Base-by-base conservation (phyloP, 2,329 filamentous ascomycete species). In the Rhynchosporium agropyri region DNA sequence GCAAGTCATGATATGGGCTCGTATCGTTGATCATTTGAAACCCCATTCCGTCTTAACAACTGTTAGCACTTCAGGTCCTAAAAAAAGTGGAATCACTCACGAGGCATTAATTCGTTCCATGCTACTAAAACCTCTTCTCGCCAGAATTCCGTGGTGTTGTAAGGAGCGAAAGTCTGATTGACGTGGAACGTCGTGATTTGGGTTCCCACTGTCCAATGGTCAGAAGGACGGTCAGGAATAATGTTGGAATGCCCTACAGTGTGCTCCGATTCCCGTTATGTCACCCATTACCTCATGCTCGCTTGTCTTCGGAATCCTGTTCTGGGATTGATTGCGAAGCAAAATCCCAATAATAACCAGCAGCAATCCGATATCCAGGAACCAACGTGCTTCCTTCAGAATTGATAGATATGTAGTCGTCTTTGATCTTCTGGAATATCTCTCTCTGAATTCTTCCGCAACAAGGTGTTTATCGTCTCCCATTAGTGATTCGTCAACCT, bases 91-190 rank as follows among this genome's bases (percentile, higher is more conserved):
- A 15, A 38, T 43, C 46, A 45, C 74, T 54, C 70, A 78, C 77
- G 68, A 4, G 78, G 78, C 75, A 79, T 73, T 9, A 79, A 58
- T 6, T 75, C 73, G 58, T 77, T 78, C 78, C 78, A 79, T 50
- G 69, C 72, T 4, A 68, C 71, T 36, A 78, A 64, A 0, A 76
- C 74, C 40, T 76, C 65, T n/a, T 77, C 68, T 29, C 69, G 72
- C 54, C 77, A 77, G 65, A 78, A 79, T n/a, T 76, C 76, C 8
- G 74, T 71, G 3, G 75, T 73, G 50, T 76, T 73, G 12, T 75
- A 74, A 3, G 78, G 77, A 26, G 76, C 76, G 61, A 77, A 78
- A 4, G 76, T 74, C 51, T 74, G 67, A 61, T 79, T 77, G 12
- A 73, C 71, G 2, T 75, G 73, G 61, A 77, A 79, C 29, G 75